Conservation (phyloP, 257 asterid genomes). For the Solanum tarijense region DNA sequence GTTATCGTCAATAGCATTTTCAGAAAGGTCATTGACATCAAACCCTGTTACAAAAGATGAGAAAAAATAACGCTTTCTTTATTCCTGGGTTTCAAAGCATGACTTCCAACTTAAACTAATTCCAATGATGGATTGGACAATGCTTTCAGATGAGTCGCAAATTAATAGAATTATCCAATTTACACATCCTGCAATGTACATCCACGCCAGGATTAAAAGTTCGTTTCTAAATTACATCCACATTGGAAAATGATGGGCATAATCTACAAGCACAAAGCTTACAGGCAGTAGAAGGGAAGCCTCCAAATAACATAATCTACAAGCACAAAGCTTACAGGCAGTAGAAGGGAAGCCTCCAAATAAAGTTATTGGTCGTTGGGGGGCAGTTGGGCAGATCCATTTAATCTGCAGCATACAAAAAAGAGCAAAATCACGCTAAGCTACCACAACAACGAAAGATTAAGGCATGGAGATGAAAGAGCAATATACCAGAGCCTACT, state of each 20-base stretch:
- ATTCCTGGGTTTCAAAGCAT: not conserved
- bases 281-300: slow-evolving; percentile 88
- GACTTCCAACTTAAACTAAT: not conserved
- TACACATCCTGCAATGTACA: not conserved
- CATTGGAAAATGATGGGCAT: not conserved
- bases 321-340: slow-evolving; percentile 52
- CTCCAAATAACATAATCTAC: slow-evolving; percentile 44
- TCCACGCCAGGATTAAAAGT: not conserved
- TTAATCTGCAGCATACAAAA: slow-evolving; percentile 47
- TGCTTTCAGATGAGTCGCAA: not conserved
- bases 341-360: slow-evolving; percentile 89
- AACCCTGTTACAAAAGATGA: slow-evolving; percentile 43
- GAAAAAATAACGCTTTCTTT: not conserved
- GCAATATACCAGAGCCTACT: not conserved
- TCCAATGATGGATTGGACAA: not conserved
- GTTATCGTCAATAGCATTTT: slow-evolving; percentile 54
- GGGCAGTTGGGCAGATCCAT: slow-evolving; percentile 95
- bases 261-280: slow-evolving; percentile 17
- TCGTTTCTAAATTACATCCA: not conserved
- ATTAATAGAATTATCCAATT: not conserved
- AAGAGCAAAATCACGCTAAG: slow-evolving; percentile 1
- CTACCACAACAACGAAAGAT: not conserved
- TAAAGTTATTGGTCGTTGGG: slow-evolving; percentile 59
- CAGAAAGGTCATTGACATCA: slow-evolving; percentile 81
- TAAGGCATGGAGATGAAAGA: not conserved